These are phyloP conservation scores for Annulohypoxylon stygium DNA, from an alignment of 495 filamentous ascomycete species.

Conservation along the genomic window DNA sequence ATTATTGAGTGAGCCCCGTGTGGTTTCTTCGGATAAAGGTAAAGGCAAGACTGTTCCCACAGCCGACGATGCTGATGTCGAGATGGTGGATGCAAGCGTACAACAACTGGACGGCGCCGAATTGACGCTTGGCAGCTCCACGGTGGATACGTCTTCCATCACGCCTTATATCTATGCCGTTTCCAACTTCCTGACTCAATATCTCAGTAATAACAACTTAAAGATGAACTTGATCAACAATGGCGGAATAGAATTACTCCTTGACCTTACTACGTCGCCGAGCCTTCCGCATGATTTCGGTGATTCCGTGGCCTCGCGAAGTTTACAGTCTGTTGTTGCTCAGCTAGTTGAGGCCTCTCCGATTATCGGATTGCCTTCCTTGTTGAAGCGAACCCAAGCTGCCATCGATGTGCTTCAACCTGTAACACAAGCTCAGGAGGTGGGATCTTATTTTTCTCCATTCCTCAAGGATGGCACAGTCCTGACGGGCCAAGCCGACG, in stretches of 20 bases:
- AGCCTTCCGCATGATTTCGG: slow-evolving; percentile 82
- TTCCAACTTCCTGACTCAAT: slow-evolving; percentile 79
- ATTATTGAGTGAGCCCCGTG: slow-evolving; percentile 41
- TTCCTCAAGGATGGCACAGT: slow-evolving; percentile 57
- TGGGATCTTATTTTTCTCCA: slow-evolving; percentile 70
- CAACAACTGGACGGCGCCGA: slow-evolving; percentile 43
- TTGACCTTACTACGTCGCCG: slow-evolving; percentile 84
- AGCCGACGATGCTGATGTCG: slow-evolving; percentile 63
- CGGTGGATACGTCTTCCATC: slow-evolving; percentile 51
- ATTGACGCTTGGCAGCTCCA: slow-evolving; percentile 1
- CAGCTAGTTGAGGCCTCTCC: slow-evolving; percentile 86
- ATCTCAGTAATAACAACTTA: slow-evolving; percentile 80
- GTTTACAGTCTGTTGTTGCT: slow-evolving; percentile 79
- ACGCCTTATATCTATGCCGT: slow-evolving; percentile 80
- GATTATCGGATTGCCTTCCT: slow-evolving; percentile 81
- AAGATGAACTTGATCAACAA: slow-evolving; percentile 80
- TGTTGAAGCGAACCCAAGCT: slow-evolving; percentile 78
- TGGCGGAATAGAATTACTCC: slow-evolving; percentile 84
- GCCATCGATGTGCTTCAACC: slow-evolving; percentile 75
- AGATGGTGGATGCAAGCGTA: slow-evolving; percentile 67
- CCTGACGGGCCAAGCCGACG: slow-evolving; percentile 50
- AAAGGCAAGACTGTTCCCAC: slow-evolving; percentile 55
- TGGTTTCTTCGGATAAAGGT: slow-evolving; percentile 47
- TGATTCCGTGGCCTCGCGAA: slow-evolving; percentile 71
- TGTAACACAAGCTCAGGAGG: slow-evolving; percentile 63